Conservation (phyloP, 176 grass and related monocot species). For the Leersia perrieri region DNA sequence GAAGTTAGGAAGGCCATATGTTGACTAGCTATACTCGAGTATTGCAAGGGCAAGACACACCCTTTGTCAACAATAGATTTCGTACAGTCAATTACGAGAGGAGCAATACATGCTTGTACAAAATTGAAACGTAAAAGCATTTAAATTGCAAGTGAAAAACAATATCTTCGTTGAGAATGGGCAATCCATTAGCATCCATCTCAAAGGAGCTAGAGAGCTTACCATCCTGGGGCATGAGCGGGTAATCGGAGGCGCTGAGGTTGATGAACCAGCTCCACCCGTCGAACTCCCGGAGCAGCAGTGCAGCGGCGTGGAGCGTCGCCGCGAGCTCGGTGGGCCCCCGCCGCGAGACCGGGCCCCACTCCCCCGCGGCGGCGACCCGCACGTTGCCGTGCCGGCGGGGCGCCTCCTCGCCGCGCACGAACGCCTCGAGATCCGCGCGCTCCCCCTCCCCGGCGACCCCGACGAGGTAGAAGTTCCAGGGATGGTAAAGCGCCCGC, state of each 20-base stretch:
- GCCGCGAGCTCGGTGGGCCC: slow-evolving; percentile 70
- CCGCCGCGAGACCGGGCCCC: slow-evolving; percentile 51
- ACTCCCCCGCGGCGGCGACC: slow-evolving; percentile 46
- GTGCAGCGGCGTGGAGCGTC: slow-evolving; percentile 73
- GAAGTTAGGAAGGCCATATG: not conserved
- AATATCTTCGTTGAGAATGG: not conserved
- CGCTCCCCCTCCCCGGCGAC: slow-evolving; percentile 50
- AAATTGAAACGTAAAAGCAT: not conserved
- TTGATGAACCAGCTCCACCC: slow-evolving; percentile 99
- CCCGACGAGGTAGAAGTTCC: slow-evolving; percentile 88
- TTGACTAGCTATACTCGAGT: not conserved
- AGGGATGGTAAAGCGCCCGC: slow-evolving; percentile 79
- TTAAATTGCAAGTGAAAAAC: not conserved
- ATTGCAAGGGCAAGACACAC: not conserved
- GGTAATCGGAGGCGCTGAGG: slow-evolving; percentile 92
- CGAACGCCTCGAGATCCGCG: slow-evolving; percentile 72
- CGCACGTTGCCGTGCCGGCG: slow-evolving; percentile 69
- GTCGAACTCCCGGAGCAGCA: slow-evolving; percentile 72
- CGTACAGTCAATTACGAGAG: not conserved
- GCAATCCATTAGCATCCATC: not conserved
- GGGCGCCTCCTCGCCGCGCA: slow-evolving; percentile 50
- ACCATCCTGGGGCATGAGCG: slow-evolving; percentile 95
- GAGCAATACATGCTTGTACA: not conserved
- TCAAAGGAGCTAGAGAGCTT: slow-evolving; percentile 25
- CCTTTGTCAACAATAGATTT: not conserved